phyloP scores from a whole-genome alignment of 225 moss, liverwort and hornwort genomes.

The Takakia lepidozioides region DNA sequence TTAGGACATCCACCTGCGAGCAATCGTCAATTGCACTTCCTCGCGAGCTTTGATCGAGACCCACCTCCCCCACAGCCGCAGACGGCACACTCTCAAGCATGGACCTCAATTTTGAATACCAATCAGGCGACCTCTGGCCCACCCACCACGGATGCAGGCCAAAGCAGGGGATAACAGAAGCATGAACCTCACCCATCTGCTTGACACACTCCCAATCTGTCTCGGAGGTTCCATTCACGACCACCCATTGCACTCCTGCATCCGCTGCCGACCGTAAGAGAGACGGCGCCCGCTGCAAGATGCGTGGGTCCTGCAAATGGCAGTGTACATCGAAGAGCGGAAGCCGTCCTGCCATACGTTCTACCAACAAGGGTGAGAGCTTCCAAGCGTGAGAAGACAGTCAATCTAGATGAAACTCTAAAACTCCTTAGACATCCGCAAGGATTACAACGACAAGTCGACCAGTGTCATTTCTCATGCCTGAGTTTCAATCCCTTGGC shows the following conservation, averaged over 20 bases:
- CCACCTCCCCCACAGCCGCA: constrained; percentile 84
- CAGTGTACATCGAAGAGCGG: constrained; percentile 86
- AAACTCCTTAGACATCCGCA: no score
- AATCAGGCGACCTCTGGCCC: constrained; percentile 55
- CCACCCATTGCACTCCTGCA: constrained; percentile 66
- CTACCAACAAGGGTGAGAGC: no score
- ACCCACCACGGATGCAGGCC: constrained; percentile 94
- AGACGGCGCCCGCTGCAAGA: constrained; percentile 40
- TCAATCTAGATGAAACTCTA: no score
- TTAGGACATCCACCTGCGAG: constrained; percentile 52
- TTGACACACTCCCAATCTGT: constrained; percentile 74
- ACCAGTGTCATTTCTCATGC: no score
- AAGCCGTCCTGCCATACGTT: constrained; percentile 32
- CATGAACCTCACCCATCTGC: constrained; percentile 53
- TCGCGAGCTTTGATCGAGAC: constrained; percentile 58
- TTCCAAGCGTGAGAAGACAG: no score
- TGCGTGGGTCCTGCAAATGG: constrained; percentile 82
- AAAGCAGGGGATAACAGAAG: constrained; percentile 63
- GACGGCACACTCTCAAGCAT: constrained; percentile 59
- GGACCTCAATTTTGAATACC: constrained; percentile 46
- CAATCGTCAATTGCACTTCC: constrained; percentile 48
- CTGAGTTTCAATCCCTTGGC: no score
- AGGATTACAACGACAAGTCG: no score
- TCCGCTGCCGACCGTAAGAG: constrained; percentile 58
- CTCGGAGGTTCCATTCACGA: constrained; percentile 95